Percentiles rank a stretch among this genome's conserved stretches.
phyloP scores from a whole-genome alignment of 192 early-diverging fungal genomes.

The Chytriomyces sp. region DNA sequence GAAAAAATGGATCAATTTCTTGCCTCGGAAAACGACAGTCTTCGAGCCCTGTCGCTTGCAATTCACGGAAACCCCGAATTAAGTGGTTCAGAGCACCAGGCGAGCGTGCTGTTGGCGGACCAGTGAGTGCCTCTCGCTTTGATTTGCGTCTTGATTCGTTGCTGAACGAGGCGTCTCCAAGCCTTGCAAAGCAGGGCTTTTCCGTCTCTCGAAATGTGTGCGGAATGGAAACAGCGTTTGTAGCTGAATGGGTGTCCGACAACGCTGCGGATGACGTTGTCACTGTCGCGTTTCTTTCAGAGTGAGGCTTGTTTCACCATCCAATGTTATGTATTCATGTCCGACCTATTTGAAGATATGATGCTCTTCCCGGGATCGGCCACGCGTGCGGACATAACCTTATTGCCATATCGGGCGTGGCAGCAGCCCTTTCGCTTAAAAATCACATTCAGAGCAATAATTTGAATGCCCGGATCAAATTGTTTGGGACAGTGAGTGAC shows the following conservation, averaged over 20 bases:
- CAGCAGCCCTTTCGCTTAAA: conserved; percentile 60
- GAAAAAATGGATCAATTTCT: conserved; percentile 1
- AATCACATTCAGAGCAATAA: conserved; percentile 45
- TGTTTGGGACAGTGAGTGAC: conserved; percentile 64
- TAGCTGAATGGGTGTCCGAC: conserved; percentile 63
- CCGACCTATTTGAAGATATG: conserved; percentile 40
- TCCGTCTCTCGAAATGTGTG: conserved; percentile 60
- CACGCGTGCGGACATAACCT: conserved; percentile 64
- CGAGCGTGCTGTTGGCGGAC: conserved; percentile 65
- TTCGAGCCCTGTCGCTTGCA: conserved; percentile 32
- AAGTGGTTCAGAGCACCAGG: conserved; percentile 42
- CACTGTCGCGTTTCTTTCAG: conserved; percentile 63
- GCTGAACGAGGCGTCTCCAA: background rate
- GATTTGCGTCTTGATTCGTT: background rate
- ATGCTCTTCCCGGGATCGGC: conserved; percentile 71
- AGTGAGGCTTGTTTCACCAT: conserved; percentile 40
- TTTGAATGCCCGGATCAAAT: conserved; percentile 62
- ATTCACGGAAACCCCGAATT: conserved; percentile 48
- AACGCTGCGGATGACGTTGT: conserved; percentile 37
- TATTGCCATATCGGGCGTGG: conserved; percentile 73
- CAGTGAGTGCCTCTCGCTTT: conserved; percentile 43
- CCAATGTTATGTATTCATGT: background rate
- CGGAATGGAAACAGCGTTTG: conserved; percentile 76
- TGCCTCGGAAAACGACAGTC: background rate
- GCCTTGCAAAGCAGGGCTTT: conserved; percentile 68